Percentiles rank a stretch among this genome's conserved stretches.
Conservation (phyloP, 345 rosid genomes). For the Xanthoceras sorbifolium region DNA sequence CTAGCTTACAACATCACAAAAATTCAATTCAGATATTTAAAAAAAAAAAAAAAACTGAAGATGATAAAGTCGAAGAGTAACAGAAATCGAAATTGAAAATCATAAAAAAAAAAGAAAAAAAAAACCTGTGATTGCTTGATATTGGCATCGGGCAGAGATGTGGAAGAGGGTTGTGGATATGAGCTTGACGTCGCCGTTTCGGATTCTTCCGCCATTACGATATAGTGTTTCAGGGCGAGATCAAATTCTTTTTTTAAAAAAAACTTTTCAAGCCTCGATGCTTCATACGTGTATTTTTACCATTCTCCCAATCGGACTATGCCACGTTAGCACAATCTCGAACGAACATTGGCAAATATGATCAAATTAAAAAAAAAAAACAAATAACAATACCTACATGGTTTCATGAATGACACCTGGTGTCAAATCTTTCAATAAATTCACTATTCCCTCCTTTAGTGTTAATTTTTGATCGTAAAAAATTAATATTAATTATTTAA, state of each 20-base stretch:
- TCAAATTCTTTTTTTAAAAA: no score
- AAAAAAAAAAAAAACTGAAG: not conserved
- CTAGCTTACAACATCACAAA: not conserved
- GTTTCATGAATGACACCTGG: no score
- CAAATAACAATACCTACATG: no score
- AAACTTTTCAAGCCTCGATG: no score
- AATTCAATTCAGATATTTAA: not conserved
- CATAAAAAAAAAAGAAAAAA: no score
- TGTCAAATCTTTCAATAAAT: no score
- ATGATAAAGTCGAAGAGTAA: no score
- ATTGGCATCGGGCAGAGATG: constrained; percentile 29
- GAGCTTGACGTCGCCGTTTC: constrained; percentile 35
- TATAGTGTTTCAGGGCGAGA: constrained; percentile 6
- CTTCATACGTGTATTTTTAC: not conserved
- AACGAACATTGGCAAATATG: no score
- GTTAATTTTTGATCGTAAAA: no score
- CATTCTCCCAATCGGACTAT: not conserved
- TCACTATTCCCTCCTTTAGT: no score
- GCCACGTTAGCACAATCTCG: not conserved
- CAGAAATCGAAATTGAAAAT: not conserved
- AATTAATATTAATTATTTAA: no score
- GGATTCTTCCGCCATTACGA: constrained; percentile 49
- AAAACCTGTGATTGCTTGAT: constrained; percentile 49
- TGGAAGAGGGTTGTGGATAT: constrained; percentile 26
- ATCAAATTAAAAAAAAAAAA: no score